Base-by-base conservation (phyloP, 176 grass and related monocot species). In the Saccharum officinarum region DNA sequence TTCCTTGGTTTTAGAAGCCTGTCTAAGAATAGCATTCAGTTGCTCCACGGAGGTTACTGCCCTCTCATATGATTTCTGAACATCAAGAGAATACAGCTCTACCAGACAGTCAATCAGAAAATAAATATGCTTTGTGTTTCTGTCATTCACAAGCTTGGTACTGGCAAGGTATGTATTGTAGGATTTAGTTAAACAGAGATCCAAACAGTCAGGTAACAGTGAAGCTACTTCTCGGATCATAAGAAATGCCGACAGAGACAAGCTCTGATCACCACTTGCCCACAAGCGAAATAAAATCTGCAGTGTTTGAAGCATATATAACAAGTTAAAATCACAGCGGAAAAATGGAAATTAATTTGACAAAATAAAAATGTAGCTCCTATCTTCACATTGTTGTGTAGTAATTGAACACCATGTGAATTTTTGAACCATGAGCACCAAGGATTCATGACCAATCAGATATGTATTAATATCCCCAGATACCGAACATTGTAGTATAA, bases 221-320 rank as follows among this genome's bases (percentile, higher is more conserved):
- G 81, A 87, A 82, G 78, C 77, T 90, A 95, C 67, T 83, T 95
- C 93, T 68, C 86, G 79, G 33, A 98, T 89, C 68, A 95, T 73
- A 66, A 92, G 73, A 87, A 94, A 95, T 67, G 97, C 87, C 40
- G 91, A 89, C 44, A 82, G 77, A 76, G 87, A 95, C 67, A 98
- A 89, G 67, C 64, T 78, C 75, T 91, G 86, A 69, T 94, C 93
- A 64, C 90, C 93, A 80, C 87, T 95, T 67, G 91, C 91, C 97
- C 97, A 98, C 39, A 98, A 91, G 83, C 77, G 89, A 86, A 95
- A 47, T 61, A 91, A 87, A 69, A 94, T 90, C 97, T 95, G 93
- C 83, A 90, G 38, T 33, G 31, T 31, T 82, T 74, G 64, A 22
- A 52, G 69, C 25, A 81, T 59, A 77, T 25, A 23, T 8, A 4